Evolutionary conservation across 192 early-diverging fungal genomes (phyloP).

Genomic region (Coemansia sp.): DNA sequence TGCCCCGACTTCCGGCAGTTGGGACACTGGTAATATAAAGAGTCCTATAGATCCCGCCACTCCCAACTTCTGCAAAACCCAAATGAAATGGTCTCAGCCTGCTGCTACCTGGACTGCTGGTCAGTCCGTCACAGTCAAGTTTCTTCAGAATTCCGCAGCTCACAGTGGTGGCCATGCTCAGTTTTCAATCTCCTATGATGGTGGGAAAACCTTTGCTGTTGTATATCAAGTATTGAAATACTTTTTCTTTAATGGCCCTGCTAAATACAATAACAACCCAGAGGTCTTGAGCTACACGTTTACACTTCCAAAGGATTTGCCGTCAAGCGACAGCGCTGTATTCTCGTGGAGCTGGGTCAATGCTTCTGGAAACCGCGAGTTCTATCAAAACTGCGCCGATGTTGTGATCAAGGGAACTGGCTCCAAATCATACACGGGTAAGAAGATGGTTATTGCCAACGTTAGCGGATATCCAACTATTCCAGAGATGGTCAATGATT

Average conservation of each 20-base stretch:
- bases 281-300: constrained; percentile 11
- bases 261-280: constrained; percentile 7
- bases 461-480: constrained; percentile 11
- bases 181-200: constrained; percentile 62
- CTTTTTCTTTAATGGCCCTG: constrained; percentile 29
- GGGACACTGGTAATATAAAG: too few species aligned
- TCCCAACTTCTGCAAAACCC: constrained; percentile 29
- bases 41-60: too few species aligned
- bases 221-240: constrained; percentile 45
- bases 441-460: constrained; percentile 45
- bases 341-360: constrained; percentile 70
- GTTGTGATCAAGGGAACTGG: constrained; percentile 53
- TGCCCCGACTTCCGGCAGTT: too few species aligned
- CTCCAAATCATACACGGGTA: constrained; percentile 14
- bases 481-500: constrained; percentile 25
- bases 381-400: constrained; percentile 68
- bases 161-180: constrained; percentile 67
- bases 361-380: constrained; percentile 63
- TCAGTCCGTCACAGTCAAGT: constrained; percentile 39
- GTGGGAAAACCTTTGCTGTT: constrained; percentile 59
- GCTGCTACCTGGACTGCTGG: constrained; percentile 51
- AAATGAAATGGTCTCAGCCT: constrained; percentile 34
- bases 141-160: constrained; percentile 11
- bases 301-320: constrained; percentile 21
- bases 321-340: constrained; percentile 23